Base-by-base conservation (phyloP, 106 monocot species). In the Amphibolis antarctica region DNA sequence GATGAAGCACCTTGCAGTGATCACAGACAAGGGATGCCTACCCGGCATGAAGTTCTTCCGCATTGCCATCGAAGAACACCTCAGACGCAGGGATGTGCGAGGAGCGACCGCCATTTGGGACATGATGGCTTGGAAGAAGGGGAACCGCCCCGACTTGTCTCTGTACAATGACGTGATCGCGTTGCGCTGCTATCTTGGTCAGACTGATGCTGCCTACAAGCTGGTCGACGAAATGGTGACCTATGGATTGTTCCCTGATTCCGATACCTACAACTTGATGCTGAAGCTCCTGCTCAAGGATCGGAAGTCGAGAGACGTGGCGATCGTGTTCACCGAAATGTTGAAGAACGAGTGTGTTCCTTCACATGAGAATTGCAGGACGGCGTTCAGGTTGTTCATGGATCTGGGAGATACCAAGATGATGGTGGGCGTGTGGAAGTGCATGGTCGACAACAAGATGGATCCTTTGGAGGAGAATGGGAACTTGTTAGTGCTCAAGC, bases 21-120 rank as follows among this genome's bases (percentile, higher is more conserved):
- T 92, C 70, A 59, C 11, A 44, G 71, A 60, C 26, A 62, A 72
- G 12, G 44, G 66, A 9, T 92, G 92, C 66, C 78, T 60, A 15
- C 84, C 88, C 0, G 84, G 92, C 5, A 62, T 74, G 30, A 84
- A 85, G 66, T 92, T 92, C 71, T 80, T 92, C 62, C 53, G 61
- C 0, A 30, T n/a, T 0, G 80, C 88, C 1, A 44, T 88, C 5
- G 45, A 66, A 3, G 71, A 68, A 45, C 60, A 72, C 5, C 60
- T 66, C 1, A 71, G 60, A 64, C 18, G 22, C 0, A 31, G 27
- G 0, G 80, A 82, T 55, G 62, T 25, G 0, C 65, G 53, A 12
- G 71, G 78, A 0, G 92, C 85, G 0, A 25, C 25, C 0, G 0
- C 22, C 9, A 25, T 88, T 2, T 92, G 92, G 92, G 53, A 82